A percentile compares a stretch with the other conserved stretches of the same genome.
These are phyloP conservation scores for Acacia acuminata DNA, from an alignment of 306 rosid genomes.

Conservation along the genomic window DNA sequence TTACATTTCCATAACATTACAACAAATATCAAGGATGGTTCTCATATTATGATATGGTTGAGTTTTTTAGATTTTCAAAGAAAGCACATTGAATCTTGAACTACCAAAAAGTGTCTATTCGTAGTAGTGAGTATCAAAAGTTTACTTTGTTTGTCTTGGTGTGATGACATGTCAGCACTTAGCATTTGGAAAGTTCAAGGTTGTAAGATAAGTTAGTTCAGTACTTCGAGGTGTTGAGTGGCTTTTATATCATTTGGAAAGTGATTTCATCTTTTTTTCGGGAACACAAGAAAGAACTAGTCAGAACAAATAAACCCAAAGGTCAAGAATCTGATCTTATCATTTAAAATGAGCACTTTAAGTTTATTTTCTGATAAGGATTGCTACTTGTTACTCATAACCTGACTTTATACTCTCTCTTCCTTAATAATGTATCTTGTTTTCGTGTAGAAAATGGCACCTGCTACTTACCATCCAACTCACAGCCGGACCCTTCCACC, in stretches of 20 bases:
- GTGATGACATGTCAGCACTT: not conserved
- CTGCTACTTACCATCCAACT: slow-evolving; percentile 83
- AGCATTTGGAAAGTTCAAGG: no score
- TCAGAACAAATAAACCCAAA: not conserved
- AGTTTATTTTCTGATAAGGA: not conserved
- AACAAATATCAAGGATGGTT: not conserved
- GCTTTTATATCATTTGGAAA: not conserved
- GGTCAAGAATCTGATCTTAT: not conserved
- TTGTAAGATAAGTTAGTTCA: not conserved
- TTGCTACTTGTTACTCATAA: slow-evolving; percentile 15
- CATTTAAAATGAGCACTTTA: not conserved
- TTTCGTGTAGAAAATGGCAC: slow-evolving; percentile 63
- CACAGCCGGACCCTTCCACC: slow-evolving; percentile 80
- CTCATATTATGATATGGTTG: not conserved
- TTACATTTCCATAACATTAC: not conserved
- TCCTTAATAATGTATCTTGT: slow-evolving; percentile 22
- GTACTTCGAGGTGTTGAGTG: not conserved
- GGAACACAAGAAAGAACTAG: not conserved
- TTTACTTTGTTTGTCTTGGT: not conserved
- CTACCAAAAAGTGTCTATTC: not conserved
- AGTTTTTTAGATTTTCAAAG: not conserved
- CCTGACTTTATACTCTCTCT: slow-evolving; percentile 6
- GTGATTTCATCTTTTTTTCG: not conserved
- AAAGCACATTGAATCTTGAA: slow-evolving; percentile 1
- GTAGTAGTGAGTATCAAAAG: not conserved